Conservation (phyloP, 352 stramenopile species). For the Globisporangium echinulatum region DNA sequence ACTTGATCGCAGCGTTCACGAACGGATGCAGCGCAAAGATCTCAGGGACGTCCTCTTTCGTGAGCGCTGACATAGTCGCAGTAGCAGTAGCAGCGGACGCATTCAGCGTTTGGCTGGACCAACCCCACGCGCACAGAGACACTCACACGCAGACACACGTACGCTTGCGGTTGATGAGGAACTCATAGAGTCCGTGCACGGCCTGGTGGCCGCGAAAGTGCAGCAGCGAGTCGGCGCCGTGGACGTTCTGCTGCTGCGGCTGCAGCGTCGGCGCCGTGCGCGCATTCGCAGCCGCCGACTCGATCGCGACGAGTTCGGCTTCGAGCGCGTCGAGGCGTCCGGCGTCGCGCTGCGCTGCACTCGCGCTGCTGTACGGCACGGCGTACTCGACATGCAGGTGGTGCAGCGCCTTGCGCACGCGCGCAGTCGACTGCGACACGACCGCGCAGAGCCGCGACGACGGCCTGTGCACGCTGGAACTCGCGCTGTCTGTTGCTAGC, state of each 20-base stretch:
- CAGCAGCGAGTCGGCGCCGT: slow-evolving; percentile 57
- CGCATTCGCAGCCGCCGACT: not conserved
- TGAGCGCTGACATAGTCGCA: slow-evolving; percentile 33
- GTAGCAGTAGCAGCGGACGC: not conserved
- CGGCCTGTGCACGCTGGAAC: not conserved
- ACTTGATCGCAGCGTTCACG: slow-evolving; percentile 51
- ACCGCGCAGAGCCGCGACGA: slow-evolving; percentile 33
- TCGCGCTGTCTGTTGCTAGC: not conserved
- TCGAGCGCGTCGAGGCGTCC: slow-evolving; percentile 42
- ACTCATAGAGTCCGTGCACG: slow-evolving; percentile 71
- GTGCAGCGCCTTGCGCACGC: slow-evolving; percentile 58
- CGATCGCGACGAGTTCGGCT: slow-evolving; percentile 30
- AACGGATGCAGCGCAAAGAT: slow-evolving; percentile 52
- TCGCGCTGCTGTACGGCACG: slow-evolving; percentile 46
- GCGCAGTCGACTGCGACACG: slow-evolving; percentile 60
- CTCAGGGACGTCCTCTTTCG: slow-evolving; percentile 69
- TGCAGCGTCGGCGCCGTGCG: not conserved
- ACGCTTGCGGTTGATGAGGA: slow-evolving; percentile 73
- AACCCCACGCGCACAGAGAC: too few species aligned
- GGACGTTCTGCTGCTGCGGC: slow-evolving; percentile 27
- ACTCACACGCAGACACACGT: slow-evolving; percentile 12
- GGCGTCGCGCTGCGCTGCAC: slow-evolving; percentile 30
- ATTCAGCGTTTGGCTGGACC: too few species aligned
- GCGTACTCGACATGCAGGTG: slow-evolving; percentile 50
- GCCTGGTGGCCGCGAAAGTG: slow-evolving; percentile 54